Evolutionary conservation across 1,284 basidiomycete species (phyloP), one percentile per base, ranked within the genome.

Genomic region (Irpex sp.): DNA sequence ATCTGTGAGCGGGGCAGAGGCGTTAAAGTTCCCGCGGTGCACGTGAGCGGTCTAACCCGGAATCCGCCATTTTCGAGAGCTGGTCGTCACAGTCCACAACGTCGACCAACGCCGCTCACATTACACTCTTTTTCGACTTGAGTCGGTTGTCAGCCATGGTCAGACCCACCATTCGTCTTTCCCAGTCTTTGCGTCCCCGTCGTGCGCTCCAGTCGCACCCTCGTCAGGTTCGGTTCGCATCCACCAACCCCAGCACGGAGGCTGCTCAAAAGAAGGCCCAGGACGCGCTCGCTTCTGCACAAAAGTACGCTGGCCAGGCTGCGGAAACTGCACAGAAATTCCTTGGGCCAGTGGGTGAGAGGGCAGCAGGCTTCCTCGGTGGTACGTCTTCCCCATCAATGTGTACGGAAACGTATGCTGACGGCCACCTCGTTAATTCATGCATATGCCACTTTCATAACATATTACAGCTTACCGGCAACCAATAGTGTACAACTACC

Each of bases 401-500:
- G 17, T 62, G 21, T 37, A n/a, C 55, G 35, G 21, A 4, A 46
- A 46, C 39, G 13, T 11, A 46, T n/a, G n/a, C 39, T 46, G 39
- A 46, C 39, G n/a, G n/a, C 13, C 39, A 13, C 39, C n/a, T 46
- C n/a, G 39, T 46, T n/a, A 46, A 46, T n/a, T 46, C 39, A 46
- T 46, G 13, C 39, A n/a, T 15, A 13, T 46, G 11, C n/a, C 11
- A 46, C n/a, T n/a, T 46, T 46, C 13, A n/a, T 13, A 46, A 11
- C 11, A 49, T 46, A 39, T 56, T 66, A 5, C 72, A 96, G 94
- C 87, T 36, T 95, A 95, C 81, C 86, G 87, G 68, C 83, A 93
- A 73, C 94, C 95, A 15, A 69, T 96, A 60, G 69, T 86, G 35
- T 96, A 95, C 82, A 95, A 96, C 81, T 79, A 92, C 61, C 80